Conservation (phyloP, 2,329 filamentous ascomycete genomes). For the Penicillium italicum region DNA sequence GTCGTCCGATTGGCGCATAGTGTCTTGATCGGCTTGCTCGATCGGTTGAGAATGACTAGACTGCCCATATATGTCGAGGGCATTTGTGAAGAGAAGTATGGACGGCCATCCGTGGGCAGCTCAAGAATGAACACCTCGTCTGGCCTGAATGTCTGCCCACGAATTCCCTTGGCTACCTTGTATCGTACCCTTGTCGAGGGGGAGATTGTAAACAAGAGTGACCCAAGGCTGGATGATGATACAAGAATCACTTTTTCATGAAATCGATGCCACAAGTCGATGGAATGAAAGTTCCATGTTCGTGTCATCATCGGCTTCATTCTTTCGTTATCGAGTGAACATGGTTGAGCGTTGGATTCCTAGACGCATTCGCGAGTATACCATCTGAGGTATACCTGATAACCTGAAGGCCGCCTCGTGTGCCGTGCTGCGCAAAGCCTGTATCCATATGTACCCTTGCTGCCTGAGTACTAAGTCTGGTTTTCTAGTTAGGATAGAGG, state of each 20-base stretch:
- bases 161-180: neutral
- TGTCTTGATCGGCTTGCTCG: neutral
- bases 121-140: neutral
- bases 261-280: neutral
- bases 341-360: too few relatives aligned
- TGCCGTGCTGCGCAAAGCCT: too few relatives aligned
- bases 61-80: neutral
- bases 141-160: neutral
- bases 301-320: too few relatives aligned
- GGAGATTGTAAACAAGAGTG: neutral
- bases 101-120: neutral
- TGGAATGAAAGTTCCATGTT: too few relatives aligned
- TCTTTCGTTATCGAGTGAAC: too few relatives aligned
- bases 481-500: too few relatives aligned
- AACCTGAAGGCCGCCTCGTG: too few relatives aligned
- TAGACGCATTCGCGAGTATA: too few relatives aligned
- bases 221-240: neutral
- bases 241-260: neutral
- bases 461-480: too few relatives aligned
- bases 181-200: neutral
- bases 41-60: neutral
- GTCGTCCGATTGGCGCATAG: neutral
- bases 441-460: too few relatives aligned
- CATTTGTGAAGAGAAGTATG: neutral
- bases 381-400: too few relatives aligned